phyloP scores from a whole-genome alignment of 1,139 yeast genomes.

The Debaryomycetaceae sp. region DNA sequence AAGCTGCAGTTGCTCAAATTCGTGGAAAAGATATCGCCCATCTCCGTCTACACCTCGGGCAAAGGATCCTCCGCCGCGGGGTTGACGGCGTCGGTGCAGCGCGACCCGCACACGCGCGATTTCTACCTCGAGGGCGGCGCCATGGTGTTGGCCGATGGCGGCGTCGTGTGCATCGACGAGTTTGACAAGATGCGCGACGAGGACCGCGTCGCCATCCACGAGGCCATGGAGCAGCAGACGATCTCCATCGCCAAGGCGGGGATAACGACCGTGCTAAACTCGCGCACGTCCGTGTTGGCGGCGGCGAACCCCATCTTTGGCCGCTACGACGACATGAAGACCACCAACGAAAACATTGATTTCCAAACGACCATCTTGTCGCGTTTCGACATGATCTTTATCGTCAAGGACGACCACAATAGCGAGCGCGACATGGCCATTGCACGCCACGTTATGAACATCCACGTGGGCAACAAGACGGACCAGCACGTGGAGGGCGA shows the following conservation, averaged over 20 bases:
- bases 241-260: conserved; percentile 99
- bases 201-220: conserved; percentile 97
- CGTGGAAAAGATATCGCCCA: conserved; percentile 91
- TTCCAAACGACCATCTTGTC: conserved; percentile 95
- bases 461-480: conserved; percentile 71
- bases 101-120: conserved; percentile 81
- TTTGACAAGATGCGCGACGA: conserved; percentile 99
- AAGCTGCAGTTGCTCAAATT: conserved; percentile 91
- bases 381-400: conserved; percentile 96
- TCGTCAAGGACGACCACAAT: conserved; percentile 91
- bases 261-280: conserved; percentile 88
- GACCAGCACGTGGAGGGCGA: conserved; percentile 64
- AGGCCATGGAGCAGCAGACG: conserved; percentile 99
- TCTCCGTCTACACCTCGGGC: conserved; percentile 94
- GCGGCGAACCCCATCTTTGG: conserved; percentile 98
- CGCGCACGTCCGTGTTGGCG: conserved; percentile 92
- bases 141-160: conserved; percentile 98
- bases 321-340: conserved; percentile 87
- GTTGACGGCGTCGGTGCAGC: conserved; percentile 93
- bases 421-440: conserved; percentile 77
- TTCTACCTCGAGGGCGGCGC: conserved; percentile 98
- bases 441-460: conserved; percentile 91
- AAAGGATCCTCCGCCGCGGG: conserved; percentile 99
- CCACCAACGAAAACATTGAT: conserved; percentile 97
- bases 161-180: conserved; percentile 98